Conservation (phyloP, 2,329 filamentous ascomycete genomes). For the Colletotrichum siamense region DNA sequence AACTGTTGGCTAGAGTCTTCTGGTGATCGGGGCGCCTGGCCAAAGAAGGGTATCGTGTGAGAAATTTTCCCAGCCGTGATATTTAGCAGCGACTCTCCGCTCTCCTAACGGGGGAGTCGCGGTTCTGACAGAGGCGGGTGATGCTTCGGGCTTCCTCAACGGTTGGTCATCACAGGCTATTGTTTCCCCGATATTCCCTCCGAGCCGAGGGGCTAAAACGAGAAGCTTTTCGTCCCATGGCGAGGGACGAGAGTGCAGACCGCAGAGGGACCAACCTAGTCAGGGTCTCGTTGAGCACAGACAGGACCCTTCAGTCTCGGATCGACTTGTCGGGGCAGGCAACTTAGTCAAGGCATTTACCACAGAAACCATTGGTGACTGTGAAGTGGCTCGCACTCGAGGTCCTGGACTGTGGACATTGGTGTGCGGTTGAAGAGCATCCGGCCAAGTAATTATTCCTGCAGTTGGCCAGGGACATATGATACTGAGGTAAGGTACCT, state of each 20-base stretch:
- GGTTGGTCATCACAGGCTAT: background rate
- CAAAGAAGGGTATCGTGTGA: background rate
- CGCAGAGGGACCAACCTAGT: background rate
- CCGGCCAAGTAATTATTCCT: background rate
- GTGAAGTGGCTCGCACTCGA: background rate
- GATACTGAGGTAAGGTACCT: too few species aligned
- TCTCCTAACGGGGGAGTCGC: background rate
- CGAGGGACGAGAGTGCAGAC: background rate
- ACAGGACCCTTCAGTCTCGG: background rate
- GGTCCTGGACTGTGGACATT: background rate
- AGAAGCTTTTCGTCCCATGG: constrained; percentile 1
- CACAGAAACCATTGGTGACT: background rate
- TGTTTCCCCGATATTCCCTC: constrained; percentile 15
- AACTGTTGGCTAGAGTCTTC: background rate
- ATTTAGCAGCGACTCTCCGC: background rate
- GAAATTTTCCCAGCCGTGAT: background rate
- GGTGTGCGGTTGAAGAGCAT: background rate
- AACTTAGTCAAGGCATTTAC: constrained; percentile 2
- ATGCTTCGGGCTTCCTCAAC: background rate
- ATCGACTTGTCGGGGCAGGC: background rate
- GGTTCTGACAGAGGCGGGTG: background rate
- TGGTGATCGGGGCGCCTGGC: background rate
- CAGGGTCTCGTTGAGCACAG: constrained; percentile 5
- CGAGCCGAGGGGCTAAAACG: background rate
- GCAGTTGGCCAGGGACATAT: background rate